phyloP scores from a whole-genome alignment of 371 early-diverging fungal species.

The Dichotomocladium elegans region DNA sequence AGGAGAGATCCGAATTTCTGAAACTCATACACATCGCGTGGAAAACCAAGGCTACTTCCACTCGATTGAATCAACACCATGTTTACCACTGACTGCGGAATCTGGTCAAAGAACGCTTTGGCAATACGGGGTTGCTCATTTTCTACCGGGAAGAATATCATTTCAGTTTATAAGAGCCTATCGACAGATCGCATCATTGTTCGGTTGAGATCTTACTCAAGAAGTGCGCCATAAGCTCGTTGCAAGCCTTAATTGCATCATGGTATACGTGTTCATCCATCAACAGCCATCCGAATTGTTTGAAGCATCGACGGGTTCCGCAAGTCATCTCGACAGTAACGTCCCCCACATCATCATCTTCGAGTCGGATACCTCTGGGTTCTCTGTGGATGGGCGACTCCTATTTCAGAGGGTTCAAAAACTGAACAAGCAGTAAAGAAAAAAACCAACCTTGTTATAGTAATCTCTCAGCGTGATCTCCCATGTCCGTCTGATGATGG shows the following conservation, averaged over 20 bases:
- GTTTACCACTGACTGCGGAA: too few species aligned
- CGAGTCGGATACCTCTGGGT: neutral
- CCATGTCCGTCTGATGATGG: neutral
- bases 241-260: neutral
- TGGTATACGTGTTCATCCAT: constrained; percentile 1
- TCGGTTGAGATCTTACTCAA: neutral
- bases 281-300: constrained; percentile 2
- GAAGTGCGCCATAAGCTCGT: neutral
- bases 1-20: too few species aligned
- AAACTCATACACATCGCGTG: too few species aligned
- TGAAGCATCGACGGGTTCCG: constrained; percentile 1
- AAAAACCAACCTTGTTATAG: neutral
- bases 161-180: too few species aligned
- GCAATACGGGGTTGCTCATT: too few species aligned
- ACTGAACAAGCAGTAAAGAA: neutral
- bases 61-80: too few species aligned
- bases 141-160: too few species aligned
- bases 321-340: neutral
- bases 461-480: neutral
- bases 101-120: too few species aligned
- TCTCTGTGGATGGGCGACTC: neutral
- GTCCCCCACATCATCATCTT: neutral
- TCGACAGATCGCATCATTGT: too few species aligned
- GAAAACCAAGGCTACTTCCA: too few species aligned
- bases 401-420: neutral